phyloP scores from a whole-genome alignment of 1,139 yeast species.

The Yamadazyma dushanensis region DNA sequence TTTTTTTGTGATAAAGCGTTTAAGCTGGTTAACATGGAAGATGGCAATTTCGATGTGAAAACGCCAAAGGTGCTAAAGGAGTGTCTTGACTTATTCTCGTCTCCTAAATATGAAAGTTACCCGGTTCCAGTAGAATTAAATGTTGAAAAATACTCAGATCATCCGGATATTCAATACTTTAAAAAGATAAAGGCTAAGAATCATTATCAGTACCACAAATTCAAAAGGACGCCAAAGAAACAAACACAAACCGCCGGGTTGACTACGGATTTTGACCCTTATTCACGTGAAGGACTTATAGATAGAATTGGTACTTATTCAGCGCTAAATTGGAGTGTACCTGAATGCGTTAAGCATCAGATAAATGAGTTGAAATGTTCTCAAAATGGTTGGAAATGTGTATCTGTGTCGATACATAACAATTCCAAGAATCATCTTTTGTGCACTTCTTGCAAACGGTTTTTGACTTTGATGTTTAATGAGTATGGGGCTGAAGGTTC shows the following conservation, averaged over 20 bases:
- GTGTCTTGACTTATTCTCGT: conserved; percentile 27
- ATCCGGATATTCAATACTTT: conserved; percentile 45
- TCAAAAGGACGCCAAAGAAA: conserved; percentile 19
- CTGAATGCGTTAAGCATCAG: conserved; percentile 15
- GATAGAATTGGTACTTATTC: conserved; percentile 30
- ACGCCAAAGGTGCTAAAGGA: conserved; percentile 32
- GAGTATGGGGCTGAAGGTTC: conserved; percentile 14
- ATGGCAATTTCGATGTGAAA: conserved; percentile 5
- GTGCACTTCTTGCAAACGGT: conserved; percentile 35
- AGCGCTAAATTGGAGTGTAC: conserved; percentile 38
- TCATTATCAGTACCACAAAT: conserved; percentile 39
- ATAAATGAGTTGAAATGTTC: conserved; percentile 41
- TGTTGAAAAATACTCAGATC: conserved; percentile 20
- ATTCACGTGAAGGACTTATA: conserved; percentile 27
- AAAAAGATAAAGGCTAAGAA: conserved; percentile 35
- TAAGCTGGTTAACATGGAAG: neutral
- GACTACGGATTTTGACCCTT: conserved; percentile 34
- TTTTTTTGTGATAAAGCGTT: neutral
- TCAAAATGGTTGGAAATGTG: conserved; percentile 44
- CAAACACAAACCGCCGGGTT: conserved; percentile 14
- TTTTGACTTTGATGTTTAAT: conserved; percentile 29
- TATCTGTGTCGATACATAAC: conserved; percentile 24
- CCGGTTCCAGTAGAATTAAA: conserved; percentile 13
- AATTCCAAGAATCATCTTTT: conserved; percentile 31
- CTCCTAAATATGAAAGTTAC: conserved; percentile 22